Conservation (phyloP, 768 basidiomycete species). For the Wakefieldia striispora region DNA sequence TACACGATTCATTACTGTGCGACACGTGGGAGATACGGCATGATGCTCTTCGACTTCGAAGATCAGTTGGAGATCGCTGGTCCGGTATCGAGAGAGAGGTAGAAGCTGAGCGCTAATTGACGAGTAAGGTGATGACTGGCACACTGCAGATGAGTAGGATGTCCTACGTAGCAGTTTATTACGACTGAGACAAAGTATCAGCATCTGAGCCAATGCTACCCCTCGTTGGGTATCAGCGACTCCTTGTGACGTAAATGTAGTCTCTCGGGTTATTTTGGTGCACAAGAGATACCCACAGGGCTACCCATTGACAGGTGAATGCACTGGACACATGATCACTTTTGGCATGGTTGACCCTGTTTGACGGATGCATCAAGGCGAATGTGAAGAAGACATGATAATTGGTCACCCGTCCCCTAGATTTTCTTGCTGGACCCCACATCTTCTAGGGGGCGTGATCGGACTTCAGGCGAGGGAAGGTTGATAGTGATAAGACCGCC, state of each 20-base stretch:
- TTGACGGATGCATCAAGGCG: background rate
- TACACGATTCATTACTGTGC: conserved; percentile 2
- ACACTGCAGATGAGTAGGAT: conserved; percentile 2
- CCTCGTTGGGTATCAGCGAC: background rate
- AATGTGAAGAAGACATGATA: conserved; percentile 3
- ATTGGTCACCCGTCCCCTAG: background rate
- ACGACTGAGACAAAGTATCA: background rate
- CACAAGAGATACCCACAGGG: conserved; percentile 4
- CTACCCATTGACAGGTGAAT: background rate
- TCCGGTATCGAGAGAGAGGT: conserved; percentile 20
- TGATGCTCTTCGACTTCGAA: conserved; percentile 11
- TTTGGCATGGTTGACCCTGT: background rate
- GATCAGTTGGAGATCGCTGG: conserved; percentile 31
- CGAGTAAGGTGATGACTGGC: conserved; percentile 9
- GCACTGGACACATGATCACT: conserved; percentile 3
- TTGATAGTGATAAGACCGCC: conserved; percentile 5
- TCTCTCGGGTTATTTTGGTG: conserved; percentile 2
- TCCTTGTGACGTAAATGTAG: conserved; percentile 20
- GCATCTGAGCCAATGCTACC: conserved; percentile 3
- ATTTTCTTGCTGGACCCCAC: background rate
- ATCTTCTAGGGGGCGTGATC: background rate
- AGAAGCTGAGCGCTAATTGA: conserved; percentile 29
- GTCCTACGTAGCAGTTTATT: background rate
- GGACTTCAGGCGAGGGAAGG: background rate
- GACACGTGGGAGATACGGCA: conserved; percentile 19